Base-by-base conservation (phyloP, 768 basidiomycete genomes). In the Amanita phalloides region DNA sequence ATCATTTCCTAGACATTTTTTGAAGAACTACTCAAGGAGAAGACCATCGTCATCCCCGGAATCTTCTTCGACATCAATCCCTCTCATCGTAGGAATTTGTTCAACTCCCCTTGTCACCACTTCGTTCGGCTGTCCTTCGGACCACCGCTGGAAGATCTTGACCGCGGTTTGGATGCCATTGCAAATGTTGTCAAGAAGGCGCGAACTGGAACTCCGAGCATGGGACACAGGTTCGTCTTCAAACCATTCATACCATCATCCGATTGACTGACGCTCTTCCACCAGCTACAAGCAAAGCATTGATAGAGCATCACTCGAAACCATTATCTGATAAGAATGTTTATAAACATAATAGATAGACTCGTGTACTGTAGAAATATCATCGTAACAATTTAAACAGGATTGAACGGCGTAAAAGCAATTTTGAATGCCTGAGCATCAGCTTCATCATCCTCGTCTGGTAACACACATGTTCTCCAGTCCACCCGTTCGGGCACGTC, bases 1-100 rank as follows among this genome's bases (percentile, higher is more conserved):
- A n/a, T 20, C 32, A 17, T 48, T 20, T 11, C 45, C 10, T 30
- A 83, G 79, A 90, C 88, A 4, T 95, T 97, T 79, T 97, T 97
- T 62, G 92, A 95, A 61, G 92, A 93, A 66, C 71, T 92, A 41
- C 74, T 95, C 49, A 95, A 92, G 67, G 86, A 90, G 67, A 77
- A 90, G 67, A 87, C 90, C 8, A 92, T 92, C 56, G 86, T 90
- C 50, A 90, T 93, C 44, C 90, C 91, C 4, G 92, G 92, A 9
- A 88, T 88, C 58, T 92, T 91, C 73, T 91, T 91, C 57, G 87
- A 89, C 59, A 85, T 88, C 62, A 84, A 79, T 66, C 87, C 86
- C 21, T 53, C 85, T 13, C 86, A 93, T 58, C 82, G 91, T 58
- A 79, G 93, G 55, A 90, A 95, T 65, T 69, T 96, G 48, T 90